Evolutionary conservation across 2,329 filamentous ascomycete species (phyloP).

Genomic region (Gnomoniopsis smithogilvyi): DNA sequence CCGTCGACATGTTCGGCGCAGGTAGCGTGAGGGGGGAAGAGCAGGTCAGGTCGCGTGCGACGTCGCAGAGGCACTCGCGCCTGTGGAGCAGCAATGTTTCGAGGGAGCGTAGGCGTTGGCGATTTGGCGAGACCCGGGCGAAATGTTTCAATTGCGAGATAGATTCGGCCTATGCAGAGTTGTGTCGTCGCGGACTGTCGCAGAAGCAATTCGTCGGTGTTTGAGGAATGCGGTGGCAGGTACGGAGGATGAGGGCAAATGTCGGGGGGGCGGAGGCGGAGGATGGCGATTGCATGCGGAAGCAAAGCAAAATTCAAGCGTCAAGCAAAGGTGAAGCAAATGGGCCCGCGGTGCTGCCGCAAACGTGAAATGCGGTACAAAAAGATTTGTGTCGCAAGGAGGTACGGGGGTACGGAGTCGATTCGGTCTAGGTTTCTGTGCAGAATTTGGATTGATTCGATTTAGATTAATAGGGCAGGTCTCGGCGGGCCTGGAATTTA

Average conservation of each 20-base stretch:
- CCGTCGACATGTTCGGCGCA: slow-evolving; percentile 43
- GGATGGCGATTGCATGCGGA: background rate
- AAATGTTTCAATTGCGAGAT: slow-evolving; percentile 3
- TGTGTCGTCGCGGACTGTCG: background rate
- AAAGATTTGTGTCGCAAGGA: slow-evolving; percentile 12
- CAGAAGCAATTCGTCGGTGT: slow-evolving; percentile 1
- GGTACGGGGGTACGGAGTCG: background rate
- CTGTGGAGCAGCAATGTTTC: slow-evolving; percentile 15
- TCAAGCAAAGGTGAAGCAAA: background rate
- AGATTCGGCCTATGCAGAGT: background rate
- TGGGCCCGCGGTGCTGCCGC: slow-evolving; percentile 5
- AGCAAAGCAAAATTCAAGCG: no score
- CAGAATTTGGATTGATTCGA: slow-evolving; percentile 14
- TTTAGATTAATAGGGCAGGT: slow-evolving; percentile 14
- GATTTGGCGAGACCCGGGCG: slow-evolving; percentile 6
- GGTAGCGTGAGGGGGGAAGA: slow-evolving; percentile 6
- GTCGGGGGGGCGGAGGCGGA: no score
- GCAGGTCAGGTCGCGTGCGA: slow-evolving; percentile 17
- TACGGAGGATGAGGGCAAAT: background rate
- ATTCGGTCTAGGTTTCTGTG: slow-evolving; percentile 5
- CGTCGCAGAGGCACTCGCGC: slow-evolving; percentile 18
- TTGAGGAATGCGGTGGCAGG: slow-evolving; percentile 2
- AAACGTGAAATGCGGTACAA: slow-evolving; percentile 10
- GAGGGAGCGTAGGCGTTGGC: background rate
- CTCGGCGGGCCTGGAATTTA: slow-evolving; percentile 7